Base-by-base conservation (phyloP, 192 early-diverging fungal genomes). In the Coemansia biformis region DNA sequence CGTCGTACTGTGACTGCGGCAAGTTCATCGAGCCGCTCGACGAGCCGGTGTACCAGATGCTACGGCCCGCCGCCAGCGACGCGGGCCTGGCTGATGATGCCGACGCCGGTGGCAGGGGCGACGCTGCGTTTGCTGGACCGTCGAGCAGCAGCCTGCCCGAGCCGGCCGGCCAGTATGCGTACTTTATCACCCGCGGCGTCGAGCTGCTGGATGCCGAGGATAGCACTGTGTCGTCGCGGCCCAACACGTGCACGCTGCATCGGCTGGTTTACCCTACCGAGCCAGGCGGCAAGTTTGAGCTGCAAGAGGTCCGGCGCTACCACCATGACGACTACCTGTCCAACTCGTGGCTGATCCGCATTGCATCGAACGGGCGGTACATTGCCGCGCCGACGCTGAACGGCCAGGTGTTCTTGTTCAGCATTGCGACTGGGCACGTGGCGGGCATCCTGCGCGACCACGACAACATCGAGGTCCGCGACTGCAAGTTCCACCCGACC, bases 311-410 rank as follows among this genome's bases (percentile, higher is more conserved):
- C 41, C 79, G 85, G 44, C 78, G 80, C 39, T 94, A 76, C 65
- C 61, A 83, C 38, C 82, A 95, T 63, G 84, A 85, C 36, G 81
- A 87, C 79, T 95, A 86, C 49, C 57, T 79, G 37, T 85, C 92
- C 16, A 97, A 97, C 59, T 95, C 93, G 23, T 97, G 93, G 93
- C 72, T 91, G n/a, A 88, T 89, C 31, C 90, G 91, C 28, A 78
- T 97, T 22, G 59, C 88, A 0, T 83, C 83, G 21, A 97, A 93
- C 54, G 90, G 91, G 10, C 72, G 91, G 26, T 92, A 93, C 42
- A 46, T 97, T n/a, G 58, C 83, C 32, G 93, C 92, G 19, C 92
- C 92, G 1, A 95, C 92, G 2, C 84, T 87, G 37, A 84, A 86
- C 51, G 93, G 93, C 1, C 82, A 89, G 41, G 81, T 95, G 16